Evolutionary conservation across 2,329 filamentous ascomycete genomes (phyloP), one percentile per base, ranked within the genome.

Genomic region (Kalaharituber pfeilii): DNA sequence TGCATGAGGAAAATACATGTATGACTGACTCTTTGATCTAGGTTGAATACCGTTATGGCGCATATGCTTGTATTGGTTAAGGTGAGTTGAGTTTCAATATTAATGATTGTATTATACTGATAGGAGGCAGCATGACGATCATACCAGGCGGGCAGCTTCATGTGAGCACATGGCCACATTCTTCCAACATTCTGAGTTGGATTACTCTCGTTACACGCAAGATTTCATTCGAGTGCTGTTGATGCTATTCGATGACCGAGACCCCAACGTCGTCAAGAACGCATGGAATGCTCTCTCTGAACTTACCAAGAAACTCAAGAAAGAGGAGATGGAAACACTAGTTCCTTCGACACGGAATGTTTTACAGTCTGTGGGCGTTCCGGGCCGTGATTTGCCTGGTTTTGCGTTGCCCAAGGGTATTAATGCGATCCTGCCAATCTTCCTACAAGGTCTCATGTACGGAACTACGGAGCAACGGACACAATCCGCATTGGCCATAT

Each of bases 381-480:
- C 87, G 42, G 91, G 91, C 26, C 77, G 81, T 39, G 82, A 88
- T 64, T 74, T 98, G 49, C 79, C 87, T 36, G 93, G 91, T 30
- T 98, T 98, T 71, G 75, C 73, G 30, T 72, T 96, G 54, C 91
- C 89, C 1, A 98, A 96, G 77, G 93, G 93, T 58, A 94, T 98
- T 74, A 94, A 87, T 65, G 88, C 91, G 59, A 82, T 98, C 60
- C 71, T 98, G 57, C 91, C 93, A 1, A 96, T 98, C 61, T 96
- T 98, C 77, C 70, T 96, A 66, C 93, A 98, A 67, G 91, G 91
- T 69, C 75, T 98, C 61, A 94, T 98, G 82, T 96, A 98, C 65
- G 93, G 91, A 55, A 88, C 84, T 33, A 74, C 84, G 15, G 91
- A 98, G 4, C 91, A 98, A 71, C 79, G 88, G 67, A 91, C 86